phyloP scores from a whole-genome alignment of 805 yeast genomes.

The Pichia exigua region DNA sequence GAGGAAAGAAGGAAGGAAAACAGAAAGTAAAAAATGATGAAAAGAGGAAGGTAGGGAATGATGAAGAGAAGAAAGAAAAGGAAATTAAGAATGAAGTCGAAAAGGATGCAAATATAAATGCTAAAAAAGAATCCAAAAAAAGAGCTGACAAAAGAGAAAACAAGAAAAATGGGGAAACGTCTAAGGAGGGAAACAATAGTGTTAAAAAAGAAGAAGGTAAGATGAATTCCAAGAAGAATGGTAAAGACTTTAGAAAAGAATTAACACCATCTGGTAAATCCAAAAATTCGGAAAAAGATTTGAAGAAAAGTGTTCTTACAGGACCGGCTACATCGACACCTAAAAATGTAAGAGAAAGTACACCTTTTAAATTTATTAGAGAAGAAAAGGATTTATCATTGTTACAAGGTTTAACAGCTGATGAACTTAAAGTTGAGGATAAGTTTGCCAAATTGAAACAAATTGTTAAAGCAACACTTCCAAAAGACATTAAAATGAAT shows the following conservation, averaged over 20 bases:
- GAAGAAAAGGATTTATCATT: background rate
- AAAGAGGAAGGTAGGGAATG: background rate
- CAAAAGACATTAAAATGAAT: conserved; percentile 15
- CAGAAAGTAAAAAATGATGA: background rate
- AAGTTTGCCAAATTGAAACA: conserved; percentile 14
- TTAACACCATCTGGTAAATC: background rate
- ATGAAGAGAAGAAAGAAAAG: no score
- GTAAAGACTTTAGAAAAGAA: background rate
- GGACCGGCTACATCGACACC: background rate
- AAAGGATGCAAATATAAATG: no score
- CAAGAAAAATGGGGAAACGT: background rate
- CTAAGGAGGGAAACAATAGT: background rate
- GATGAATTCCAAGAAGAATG: background rate
- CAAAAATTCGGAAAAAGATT: background rate
- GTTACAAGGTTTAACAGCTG: background rate
- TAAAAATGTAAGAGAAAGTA: background rate
- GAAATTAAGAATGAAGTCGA: no score
- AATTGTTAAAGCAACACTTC: conserved; percentile 16
- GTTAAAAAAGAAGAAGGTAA: background rate
- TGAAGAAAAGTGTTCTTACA: background rate
- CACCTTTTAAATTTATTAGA: background rate
- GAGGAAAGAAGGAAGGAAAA: background rate
- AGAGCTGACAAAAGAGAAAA: background rate
- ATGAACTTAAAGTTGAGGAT: conserved; percentile 1
- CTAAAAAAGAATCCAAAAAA: background rate